Percentiles rank a stretch among this genome's conserved stretches.
Conservation (phyloP, 768 basidiomycete genomes). For the Hydnomerulius pinastri region DNA sequence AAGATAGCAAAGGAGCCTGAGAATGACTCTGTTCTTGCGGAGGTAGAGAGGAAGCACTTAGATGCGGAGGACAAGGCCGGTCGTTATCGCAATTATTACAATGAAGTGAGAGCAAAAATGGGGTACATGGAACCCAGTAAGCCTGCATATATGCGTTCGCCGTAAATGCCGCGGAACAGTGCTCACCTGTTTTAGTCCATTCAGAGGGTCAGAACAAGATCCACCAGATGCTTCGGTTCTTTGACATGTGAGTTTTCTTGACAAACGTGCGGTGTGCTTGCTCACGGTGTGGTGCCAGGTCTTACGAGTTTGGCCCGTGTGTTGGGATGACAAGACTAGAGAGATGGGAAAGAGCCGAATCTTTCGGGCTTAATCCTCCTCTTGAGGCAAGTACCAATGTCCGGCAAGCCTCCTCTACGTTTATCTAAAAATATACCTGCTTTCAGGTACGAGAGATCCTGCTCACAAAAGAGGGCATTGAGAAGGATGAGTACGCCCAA, state of each 20-base stretch:
- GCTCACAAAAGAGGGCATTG: slow-evolving; percentile 61
- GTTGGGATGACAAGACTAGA: slow-evolving; percentile 79
- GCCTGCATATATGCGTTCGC: slow-evolving; percentile 26
- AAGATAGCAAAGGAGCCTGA: slow-evolving; percentile 10
- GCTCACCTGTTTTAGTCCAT: slow-evolving; percentile 55
- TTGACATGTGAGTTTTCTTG: slow-evolving; percentile 59
- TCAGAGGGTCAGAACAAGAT: slow-evolving; percentile 59
- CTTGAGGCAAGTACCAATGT: slow-evolving; percentile 54
- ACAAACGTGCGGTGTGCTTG: not conserved
- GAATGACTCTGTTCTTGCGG: slow-evolving; percentile 1
- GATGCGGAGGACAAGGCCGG: slow-evolving; percentile 51
- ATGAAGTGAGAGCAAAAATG: slow-evolving; percentile 51
- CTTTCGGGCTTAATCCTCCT: slow-evolving; percentile 80
- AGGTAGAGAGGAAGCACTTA: slow-evolving; percentile 26
- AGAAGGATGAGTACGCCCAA: slow-evolving; percentile 54
- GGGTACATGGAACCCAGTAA: slow-evolving; percentile 60
- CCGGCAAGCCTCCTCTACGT: not conserved
- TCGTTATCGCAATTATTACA: slow-evolving; percentile 54
- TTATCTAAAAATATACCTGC: not conserved
- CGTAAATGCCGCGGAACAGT: not conserved
- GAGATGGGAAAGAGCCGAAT: slow-evolving; percentile 83
- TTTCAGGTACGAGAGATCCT: slow-evolving; percentile 78
- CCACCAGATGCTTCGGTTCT: slow-evolving; percentile 74
- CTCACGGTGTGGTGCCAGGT: slow-evolving; percentile 41
- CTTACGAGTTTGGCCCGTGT: slow-evolving; percentile 81